phyloP scores from a whole-genome alignment of 495 filamentous ascomycete species.

The Bombardia bombarda region DNA sequence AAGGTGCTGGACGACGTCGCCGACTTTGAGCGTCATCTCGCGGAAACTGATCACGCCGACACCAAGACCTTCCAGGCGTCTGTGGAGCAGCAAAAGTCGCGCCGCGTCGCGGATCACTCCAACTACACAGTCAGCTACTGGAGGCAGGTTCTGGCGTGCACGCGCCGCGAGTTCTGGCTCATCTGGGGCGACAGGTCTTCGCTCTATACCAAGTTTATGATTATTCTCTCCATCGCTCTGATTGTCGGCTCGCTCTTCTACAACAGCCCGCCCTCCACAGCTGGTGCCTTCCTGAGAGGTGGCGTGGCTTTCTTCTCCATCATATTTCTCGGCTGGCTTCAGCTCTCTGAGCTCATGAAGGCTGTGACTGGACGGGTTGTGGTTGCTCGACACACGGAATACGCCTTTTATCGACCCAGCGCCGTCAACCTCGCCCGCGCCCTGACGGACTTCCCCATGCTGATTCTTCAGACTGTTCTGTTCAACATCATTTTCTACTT shows the following conservation, averaged over 20 bases:
- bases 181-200: conserved; percentile 53
- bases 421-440: conserved; percentile 73
- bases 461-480: conserved; percentile 59
- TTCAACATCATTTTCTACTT: conserved; percentile 76
- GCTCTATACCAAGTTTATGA: conserved; percentile 50
- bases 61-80: conserved; percentile 43
- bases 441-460: conserved; percentile 65
- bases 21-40: conserved; percentile 35
- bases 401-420: conserved; percentile 75
- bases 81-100: conserved; percentile 34
- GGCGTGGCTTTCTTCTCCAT: conserved; percentile 62
- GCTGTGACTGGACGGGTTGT: conserved; percentile 66
- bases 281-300: conserved; percentile 47
- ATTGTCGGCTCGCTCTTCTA: conserved; percentile 75
- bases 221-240: conserved; percentile 56
- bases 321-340: conserved; percentile 73
- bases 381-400: conserved; percentile 74
- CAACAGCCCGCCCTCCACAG: conserved; percentile 51
- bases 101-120: conserved; percentile 29
- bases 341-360: conserved; percentile 66
- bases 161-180: conserved; percentile 48
- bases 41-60: conserved; percentile 18
- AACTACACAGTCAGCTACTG: conserved; percentile 51
- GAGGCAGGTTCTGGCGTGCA: conserved; percentile 49
- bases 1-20: conserved; percentile 41